Base-by-base conservation (phyloP, 305 asterid species). In the Fraxinus baroniana region DNA sequence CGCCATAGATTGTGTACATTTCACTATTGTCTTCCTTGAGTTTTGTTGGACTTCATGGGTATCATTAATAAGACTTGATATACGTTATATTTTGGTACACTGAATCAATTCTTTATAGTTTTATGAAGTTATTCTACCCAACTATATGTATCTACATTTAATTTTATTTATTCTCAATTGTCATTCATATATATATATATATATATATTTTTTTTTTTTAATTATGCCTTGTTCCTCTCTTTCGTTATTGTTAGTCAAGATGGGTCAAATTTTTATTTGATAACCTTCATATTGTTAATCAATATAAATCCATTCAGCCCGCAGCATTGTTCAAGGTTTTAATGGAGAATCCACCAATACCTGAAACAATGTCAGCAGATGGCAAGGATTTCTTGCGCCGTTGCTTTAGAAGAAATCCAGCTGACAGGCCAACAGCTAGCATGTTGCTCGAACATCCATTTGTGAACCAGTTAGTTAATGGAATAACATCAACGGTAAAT, bases 291-390 rank as follows among this genome's bases (percentile, higher is more conserved):
- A 32, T 74, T 5, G 70, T 39, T 77, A 64, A 81, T 20, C 64
- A 64, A 52, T 77, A 64, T 49, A 52, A 73, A 46, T 62, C 12
- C 72, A 49, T 24, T 82, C 86, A 94, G 98, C 92, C 97, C 55
- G 97, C 97, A 64, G 98, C 98, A 44, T 82, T 93, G 85, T 94
- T 93, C 90, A 94, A 89, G 90, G 97, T 89, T 68, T 82, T 94
- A 33, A 87, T 87, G 81, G 97, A 94, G 89, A 88, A 89, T 39
- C 99, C 99, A 15, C 93, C 98, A 32, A 86, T 94, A 39, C 99
- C 98, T 0, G 94, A 94, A 84, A 87, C 90, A 80, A 78, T 95
- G 84, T 94, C 99, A 44, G 91, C 90, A 32, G 97, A 94, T 76
- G 99, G 98, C 79, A 91, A 93, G 83, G 98, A 94, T 85, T 95